Percentiles rank a stretch among this genome's conserved stretches.
phyloP scores from a whole-genome alignment of 768 basidiomycete genomes.

The Termitomyces sp. region DNA sequence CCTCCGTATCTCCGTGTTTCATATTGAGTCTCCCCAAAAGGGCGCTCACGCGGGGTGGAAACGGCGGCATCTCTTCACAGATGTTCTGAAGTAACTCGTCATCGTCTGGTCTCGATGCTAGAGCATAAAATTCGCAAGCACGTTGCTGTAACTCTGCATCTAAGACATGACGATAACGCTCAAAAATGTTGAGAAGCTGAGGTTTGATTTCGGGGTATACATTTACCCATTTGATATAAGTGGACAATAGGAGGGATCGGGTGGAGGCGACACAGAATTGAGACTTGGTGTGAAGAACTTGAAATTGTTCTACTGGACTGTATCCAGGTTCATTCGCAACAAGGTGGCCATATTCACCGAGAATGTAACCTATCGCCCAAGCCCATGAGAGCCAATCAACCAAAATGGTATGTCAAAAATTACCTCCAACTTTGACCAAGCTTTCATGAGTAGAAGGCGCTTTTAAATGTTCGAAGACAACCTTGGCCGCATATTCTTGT shows the following conservation, averaged over 20 bases:
- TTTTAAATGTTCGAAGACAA: conserved; percentile 85
- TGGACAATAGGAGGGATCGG: conserved; percentile 87
- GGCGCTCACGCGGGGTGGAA: conserved; percentile 91
- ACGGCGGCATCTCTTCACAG: conserved; percentile 99
- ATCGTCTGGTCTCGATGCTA: conserved; percentile 80
- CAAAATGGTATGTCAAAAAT: conserved; percentile 15
- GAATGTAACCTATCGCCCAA: conserved; percentile 79
- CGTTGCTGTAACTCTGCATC: conserved; percentile 97
- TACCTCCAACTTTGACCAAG: conserved; percentile 93
- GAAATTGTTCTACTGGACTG: conserved; percentile 93
- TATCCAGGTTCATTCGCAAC: conserved; percentile 94
- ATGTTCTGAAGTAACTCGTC: conserved; percentile 92
- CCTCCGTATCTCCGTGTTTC: conserved; percentile 89
- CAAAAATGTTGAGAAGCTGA: conserved; percentile 91
- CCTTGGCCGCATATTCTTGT: conserved; percentile 92
- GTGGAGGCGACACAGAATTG: conserved; percentile 92
- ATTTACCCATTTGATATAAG: conserved; percentile 99
- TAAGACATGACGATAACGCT: conserved; percentile 94
- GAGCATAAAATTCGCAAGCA: conserved; percentile 93
- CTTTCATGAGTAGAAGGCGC: conserved; percentile 86
- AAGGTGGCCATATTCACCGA: conserved; percentile 97
- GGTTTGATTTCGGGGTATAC: conserved; percentile 98
- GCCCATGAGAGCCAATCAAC: conserved; percentile 1
- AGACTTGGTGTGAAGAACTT: conserved; percentile 87
- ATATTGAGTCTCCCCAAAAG: conserved; percentile 82